Evolutionary conservation across 129 eudicot species (phyloP).

Genomic region (Arctium minus): DNA sequence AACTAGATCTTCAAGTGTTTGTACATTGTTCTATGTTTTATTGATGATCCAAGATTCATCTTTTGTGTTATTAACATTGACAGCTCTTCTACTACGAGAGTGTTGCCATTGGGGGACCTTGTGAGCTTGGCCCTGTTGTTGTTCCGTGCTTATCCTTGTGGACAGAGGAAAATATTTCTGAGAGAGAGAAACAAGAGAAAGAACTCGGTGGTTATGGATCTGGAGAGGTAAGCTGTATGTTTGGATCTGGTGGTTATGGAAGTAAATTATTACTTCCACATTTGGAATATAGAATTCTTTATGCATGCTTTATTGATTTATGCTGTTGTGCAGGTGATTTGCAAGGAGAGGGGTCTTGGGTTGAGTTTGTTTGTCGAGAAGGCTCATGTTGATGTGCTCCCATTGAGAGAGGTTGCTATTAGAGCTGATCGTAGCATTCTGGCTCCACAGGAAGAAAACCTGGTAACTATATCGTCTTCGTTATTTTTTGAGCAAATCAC

Average conservation of each 20-base stretch:
- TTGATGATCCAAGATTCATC: not conserved
- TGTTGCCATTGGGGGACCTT: constrained; percentile 64
- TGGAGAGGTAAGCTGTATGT: constrained; percentile 62
- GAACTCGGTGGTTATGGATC: constrained; percentile 79
- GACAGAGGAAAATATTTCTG: constrained; percentile 79
- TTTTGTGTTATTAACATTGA: not conserved
- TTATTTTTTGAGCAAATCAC: not conserved
- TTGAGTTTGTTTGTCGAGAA: constrained; percentile 39
- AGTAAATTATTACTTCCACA: not conserved
- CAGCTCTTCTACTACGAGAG: constrained; percentile 84
- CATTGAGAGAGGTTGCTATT: constrained; percentile 22
- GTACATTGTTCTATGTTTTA: not conserved
- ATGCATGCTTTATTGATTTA: not conserved
- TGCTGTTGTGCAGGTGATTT: constrained; percentile 52
- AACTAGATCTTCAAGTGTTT: constrained; percentile 8
- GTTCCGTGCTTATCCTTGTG: constrained; percentile 66
- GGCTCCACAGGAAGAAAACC: constrained; percentile 39
- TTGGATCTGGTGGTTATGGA: no score
- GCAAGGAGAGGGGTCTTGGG: constrained; percentile 76
- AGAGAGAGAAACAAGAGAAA: constrained; percentile 75
- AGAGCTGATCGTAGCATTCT: constrained; percentile 28
- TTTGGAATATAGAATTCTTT: not conserved
- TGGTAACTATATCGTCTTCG: constrained; percentile 31
- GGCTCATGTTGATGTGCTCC: constrained; percentile 36
- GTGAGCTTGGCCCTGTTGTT: constrained; percentile 48